Conservation (phyloP, 2,329 filamentous ascomycete genomes). For the Capronia coronata region DNA sequence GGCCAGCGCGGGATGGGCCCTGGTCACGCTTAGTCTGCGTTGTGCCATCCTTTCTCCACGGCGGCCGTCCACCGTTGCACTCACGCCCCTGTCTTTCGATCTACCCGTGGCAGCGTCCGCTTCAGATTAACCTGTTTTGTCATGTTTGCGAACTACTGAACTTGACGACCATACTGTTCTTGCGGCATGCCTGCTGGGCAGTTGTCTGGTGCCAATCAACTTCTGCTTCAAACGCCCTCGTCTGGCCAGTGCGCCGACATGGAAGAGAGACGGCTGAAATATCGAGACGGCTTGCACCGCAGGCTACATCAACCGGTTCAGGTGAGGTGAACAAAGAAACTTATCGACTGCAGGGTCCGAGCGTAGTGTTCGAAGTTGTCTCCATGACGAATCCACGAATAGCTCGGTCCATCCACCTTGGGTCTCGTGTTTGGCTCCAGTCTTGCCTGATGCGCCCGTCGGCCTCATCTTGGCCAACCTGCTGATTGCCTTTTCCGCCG, state of each 20-base stretch:
- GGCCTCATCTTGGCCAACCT: not conserved
- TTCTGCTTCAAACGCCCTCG: not conserved
- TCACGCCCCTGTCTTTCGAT: slow-evolving; percentile 1
- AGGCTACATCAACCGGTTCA: not conserved
- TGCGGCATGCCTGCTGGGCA: not conserved
- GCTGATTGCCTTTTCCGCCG: not conserved
- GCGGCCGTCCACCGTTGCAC: not conserved
- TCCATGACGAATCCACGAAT: slow-evolving; percentile 3
- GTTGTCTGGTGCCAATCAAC: not conserved
- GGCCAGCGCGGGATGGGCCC: slow-evolving; percentile 2
- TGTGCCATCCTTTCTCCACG: not conserved
- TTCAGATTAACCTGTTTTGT: slow-evolving; percentile 1
- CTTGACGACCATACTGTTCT: not conserved
- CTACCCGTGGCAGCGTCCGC: slow-evolving; percentile 8
- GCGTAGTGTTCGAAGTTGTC: not conserved
- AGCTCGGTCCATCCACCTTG: not conserved
- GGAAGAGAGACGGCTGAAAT: not conserved
- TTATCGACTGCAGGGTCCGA: not conserved
- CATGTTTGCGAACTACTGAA: not conserved
- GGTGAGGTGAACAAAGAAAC: slow-evolving; percentile 1
- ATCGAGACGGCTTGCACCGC: not conserved
- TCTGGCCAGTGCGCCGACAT: not conserved
- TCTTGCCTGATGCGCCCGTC: not conserved
- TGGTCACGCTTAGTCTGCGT: slow-evolving; percentile 1
- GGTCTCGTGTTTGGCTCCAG: not conserved